Evolutionary conservation across 2,329 filamentous ascomycete genomes (phyloP).

Genomic region (Immersiporthe knoxdaviesiana): DNA sequence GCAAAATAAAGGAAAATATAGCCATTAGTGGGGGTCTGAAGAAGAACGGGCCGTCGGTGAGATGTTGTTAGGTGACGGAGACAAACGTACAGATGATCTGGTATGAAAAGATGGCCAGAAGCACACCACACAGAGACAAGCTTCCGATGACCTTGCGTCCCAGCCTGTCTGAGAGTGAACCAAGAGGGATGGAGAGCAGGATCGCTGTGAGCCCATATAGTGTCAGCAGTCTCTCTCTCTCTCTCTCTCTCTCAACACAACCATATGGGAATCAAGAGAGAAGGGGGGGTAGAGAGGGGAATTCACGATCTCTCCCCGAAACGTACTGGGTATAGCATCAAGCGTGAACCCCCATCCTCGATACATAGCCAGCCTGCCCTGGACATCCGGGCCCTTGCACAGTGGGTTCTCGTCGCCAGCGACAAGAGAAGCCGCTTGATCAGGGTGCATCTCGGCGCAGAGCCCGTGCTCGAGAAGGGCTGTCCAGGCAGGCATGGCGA

Average conservation of each 20-base stretch:
- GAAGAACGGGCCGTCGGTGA: too few species aligned
- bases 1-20: neutral
- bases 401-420: constrained; percentile 42
- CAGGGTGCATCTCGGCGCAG: constrained; percentile 53
- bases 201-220: constrained; percentile 38
- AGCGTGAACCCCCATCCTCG: constrained; percentile 51
- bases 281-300: too few species aligned
- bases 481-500: constrained; percentile 45
- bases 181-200: constrained; percentile 49
- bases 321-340: constrained; percentile 49
- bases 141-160: constrained; percentile 52
- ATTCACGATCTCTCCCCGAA: too few species aligned
- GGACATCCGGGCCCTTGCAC: constrained; percentile 55
- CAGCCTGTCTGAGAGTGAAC: constrained; percentile 51
- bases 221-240: neutral
- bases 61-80: constrained; percentile 21
- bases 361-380: constrained; percentile 55
- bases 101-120: constrained; percentile 32
- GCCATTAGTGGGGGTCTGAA: neutral
- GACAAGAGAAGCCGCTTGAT: constrained; percentile 38
- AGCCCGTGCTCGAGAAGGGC: constrained; percentile 58
- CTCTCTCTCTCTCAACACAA: too few species aligned
- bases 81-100: constrained; percentile 30
- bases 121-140: constrained; percentile 34
- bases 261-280: too few species aligned